Conservation (phyloP, 1,284 basidiomycete genomes). For the Rhodotorula sp. region DNA sequence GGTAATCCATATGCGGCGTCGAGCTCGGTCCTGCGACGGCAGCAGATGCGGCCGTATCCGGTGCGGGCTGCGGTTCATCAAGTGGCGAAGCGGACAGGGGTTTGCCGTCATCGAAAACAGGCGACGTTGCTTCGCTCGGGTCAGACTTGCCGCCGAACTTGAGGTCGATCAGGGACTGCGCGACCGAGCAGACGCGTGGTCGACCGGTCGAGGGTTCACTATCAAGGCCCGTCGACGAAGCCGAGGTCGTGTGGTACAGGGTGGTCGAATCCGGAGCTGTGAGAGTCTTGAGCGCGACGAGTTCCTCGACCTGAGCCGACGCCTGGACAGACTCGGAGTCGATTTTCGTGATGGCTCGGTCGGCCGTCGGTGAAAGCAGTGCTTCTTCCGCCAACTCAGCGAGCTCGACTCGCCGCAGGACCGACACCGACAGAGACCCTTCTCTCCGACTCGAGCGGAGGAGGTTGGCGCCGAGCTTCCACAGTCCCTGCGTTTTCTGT, state of each 20-base stretch:
- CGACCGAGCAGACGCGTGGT: constrained; percentile 24
- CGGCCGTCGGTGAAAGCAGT: constrained; percentile 25
- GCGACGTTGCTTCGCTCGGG: constrained; percentile 1
- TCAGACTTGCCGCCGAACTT: constrained; percentile 36
- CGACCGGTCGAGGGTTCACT: background rate
- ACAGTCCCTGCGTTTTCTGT: constrained; percentile 38
- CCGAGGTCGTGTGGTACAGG: constrained; percentile 34
- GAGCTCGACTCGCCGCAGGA: constrained; percentile 33
- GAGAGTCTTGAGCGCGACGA: constrained; percentile 26
- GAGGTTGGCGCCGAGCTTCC: constrained; percentile 33
- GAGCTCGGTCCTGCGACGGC: constrained; percentile 11
- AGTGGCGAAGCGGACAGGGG: background rate
- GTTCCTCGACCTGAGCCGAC: constrained; percentile 19
- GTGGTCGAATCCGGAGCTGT: constrained; percentile 35
- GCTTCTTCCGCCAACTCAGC: constrained; percentile 30
- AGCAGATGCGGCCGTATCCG: background rate
- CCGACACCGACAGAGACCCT: constrained; percentile 23
- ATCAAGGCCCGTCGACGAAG: background rate
- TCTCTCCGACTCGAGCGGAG: constrained; percentile 15
- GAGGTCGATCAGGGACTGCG: constrained; percentile 38
- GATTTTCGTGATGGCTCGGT: constrained; percentile 22
- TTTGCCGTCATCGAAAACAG: constrained; percentile 14
- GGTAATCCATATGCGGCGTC: constrained; percentile 43
- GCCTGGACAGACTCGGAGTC: constrained; percentile 17
- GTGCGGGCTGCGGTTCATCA: background rate